A percentile compares a stretch with the other conserved stretches of the same genome.
Evolutionary conservation across 306 rosid species (phyloP).

Genomic region (Dicorynia guianensis): DNA sequence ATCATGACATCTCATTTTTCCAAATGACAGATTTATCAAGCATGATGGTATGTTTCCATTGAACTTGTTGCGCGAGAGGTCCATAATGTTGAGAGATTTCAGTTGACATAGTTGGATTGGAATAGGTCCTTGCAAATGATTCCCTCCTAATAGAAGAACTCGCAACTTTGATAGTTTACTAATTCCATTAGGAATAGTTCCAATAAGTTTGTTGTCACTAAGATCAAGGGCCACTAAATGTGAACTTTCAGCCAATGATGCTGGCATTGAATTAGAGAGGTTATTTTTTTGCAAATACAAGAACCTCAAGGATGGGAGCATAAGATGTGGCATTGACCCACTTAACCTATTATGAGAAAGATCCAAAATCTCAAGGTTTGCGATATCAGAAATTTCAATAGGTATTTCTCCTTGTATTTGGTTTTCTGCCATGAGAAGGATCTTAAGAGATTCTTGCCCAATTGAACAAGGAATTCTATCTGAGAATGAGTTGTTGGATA

Average conservation of each 20-base stretch:
- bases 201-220: constrained; percentile 3
- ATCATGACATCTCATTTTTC: background rate
- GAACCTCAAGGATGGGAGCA: background rate
- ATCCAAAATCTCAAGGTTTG: background rate
- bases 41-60: background rate
- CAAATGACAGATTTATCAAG: background rate
- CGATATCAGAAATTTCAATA: background rate
- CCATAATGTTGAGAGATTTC: background rate
- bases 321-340: background rate
- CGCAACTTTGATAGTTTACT: background rate
- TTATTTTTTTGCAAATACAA: constrained; percentile 28
- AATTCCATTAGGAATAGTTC: background rate
- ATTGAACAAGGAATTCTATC: constrained; percentile 36
- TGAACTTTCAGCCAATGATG: too few relatives aligned
- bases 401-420: constrained; percentile 39
- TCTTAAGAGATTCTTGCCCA: background rate
- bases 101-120: constrained; percentile 25
- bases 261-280: background rate
- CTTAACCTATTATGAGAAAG: constrained; percentile 32
- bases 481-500: constrained; percentile 29
- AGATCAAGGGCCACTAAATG: background rate
- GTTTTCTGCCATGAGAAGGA: constrained; percentile 15
- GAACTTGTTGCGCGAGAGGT: background rate
- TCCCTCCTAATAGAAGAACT: background rate
- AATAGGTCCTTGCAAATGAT: constrained; percentile 1